Evolutionary conservation across 2,329 filamentous ascomycete genomes (phyloP), one percentile per base, ranked within the genome.

Genomic region (Xylaria sp.): DNA sequence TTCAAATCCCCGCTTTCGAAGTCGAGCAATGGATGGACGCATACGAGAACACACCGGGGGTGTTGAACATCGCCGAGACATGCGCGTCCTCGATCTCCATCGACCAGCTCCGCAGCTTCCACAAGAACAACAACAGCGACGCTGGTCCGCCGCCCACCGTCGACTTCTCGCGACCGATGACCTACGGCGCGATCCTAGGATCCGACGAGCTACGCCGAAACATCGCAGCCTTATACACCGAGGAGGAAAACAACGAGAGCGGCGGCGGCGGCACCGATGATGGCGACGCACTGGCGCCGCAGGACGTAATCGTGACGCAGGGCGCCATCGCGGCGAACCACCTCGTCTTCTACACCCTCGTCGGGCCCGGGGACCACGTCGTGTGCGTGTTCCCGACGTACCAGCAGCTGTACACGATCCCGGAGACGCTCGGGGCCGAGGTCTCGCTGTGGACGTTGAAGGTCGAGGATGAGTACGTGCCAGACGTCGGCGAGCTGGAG

Each of bases 291-390:
- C 66, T 77, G 5, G 41, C 60, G 1, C 49, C 77, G 1, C 89
- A 94, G 18, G 89, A 92, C 74, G 86, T 97, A 49, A 80, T 97
- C 62, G 90, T 95, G 67, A 93, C 92, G 0, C 88, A 91, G 36
- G 94, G 94, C 10, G 93, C 93, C 15, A 97, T 97, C 60, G 86
- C 89, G 6, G 94, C 93, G n/a, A 97, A 97, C 77, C 93, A 94
- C 74, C 82, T 96, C n/a, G 82, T 90, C 2, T 86, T 96, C 8
- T 94, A 94, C 78, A 85, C 90, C 0, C 83, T 96, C 7, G 78
- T 96, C 1, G 88, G 88, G 0, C 88, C 89, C 0, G 92, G 90
- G 0, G 93, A 97, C 77, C 94, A 97, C 84, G 91, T 95, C 56
- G 87, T 97, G 67, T 96, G 92, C 76, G 92, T 96, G 67, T 93